Evolutionary conservation across 306 rosid genomes (phyloP).

Genomic region (Corylus heterophylla): DNA sequence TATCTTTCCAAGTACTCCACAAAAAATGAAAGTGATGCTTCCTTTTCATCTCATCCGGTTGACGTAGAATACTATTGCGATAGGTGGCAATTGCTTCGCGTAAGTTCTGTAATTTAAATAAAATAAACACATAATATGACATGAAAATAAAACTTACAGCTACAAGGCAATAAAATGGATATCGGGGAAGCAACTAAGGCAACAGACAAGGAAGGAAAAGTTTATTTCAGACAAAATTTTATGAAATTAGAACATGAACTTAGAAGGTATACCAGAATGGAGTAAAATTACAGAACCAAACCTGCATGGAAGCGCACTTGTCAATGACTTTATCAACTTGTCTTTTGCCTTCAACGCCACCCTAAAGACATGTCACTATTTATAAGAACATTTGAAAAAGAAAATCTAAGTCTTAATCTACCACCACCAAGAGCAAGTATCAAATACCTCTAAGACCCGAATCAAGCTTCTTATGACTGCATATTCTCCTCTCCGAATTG

Average conservation of each 20-base stretch:
- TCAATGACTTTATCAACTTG: slow-evolving; percentile 95
- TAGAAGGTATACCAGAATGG: slow-evolving; percentile 12
- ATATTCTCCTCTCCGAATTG: slow-evolving; percentile 90
- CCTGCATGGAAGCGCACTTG: slow-evolving; percentile 95
- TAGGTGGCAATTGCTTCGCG: slow-evolving; percentile 91
- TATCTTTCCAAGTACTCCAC: slow-evolving; percentile 94
- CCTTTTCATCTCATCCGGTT: slow-evolving; percentile 97
- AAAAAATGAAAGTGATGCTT: slow-evolving; percentile 78
- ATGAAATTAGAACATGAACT: slow-evolving; percentile 15
- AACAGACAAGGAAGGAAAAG: not conserved
- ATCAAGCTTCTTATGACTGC: slow-evolving; percentile 85
- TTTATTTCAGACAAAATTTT: not conserved
- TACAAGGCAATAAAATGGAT: slow-evolving; percentile 23
- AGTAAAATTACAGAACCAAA: slow-evolving; percentile 25
- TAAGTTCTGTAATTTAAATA: slow-evolving; percentile 58
- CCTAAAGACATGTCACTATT: slow-evolving; percentile 50
- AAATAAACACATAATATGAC: slow-evolving; percentile 25
- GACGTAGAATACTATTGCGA: slow-evolving; percentile 80
- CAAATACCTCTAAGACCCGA: slow-evolving; percentile 84
- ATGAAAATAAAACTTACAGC: slow-evolving; percentile 23
- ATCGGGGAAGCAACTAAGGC: slow-evolving; percentile 22
- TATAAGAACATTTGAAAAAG: slow-evolving; percentile 19
- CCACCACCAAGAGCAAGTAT: slow-evolving; percentile 20
- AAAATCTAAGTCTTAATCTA: slow-evolving; percentile 8
- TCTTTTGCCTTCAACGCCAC: slow-evolving; percentile 93